Evolutionary conservation across 495 filamentous ascomycete species (phyloP).

Genomic region (Daldinia bambusicola): DNA sequence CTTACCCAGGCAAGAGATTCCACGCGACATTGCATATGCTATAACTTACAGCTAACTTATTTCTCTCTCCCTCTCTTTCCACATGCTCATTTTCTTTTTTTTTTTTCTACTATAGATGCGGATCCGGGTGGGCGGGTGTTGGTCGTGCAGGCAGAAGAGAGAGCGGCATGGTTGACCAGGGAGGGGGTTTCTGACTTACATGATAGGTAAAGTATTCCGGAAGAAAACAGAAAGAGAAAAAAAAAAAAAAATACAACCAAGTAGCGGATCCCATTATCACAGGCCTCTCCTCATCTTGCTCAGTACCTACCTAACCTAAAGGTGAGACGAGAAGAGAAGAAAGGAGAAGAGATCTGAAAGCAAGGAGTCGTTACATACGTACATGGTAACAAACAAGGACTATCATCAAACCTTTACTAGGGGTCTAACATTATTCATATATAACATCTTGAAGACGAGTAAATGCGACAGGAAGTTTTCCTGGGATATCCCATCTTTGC

Average conservation of each 20-base stretch:
- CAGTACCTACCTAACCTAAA: background rate
- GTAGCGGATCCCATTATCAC: slow-evolving; percentile 18
- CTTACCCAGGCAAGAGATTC: slow-evolving; percentile 32
- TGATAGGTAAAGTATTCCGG: slow-evolving; percentile 11
- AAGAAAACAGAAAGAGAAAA: slow-evolving; percentile 16
- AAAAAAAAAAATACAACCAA: slow-evolving; percentile 16
- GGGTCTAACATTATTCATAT: slow-evolving; percentile 17
- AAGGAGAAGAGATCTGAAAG: slow-evolving; percentile 4
- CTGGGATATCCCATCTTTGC: slow-evolving; percentile 27
- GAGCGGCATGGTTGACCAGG: slow-evolving; percentile 9
- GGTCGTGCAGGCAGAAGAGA: slow-evolving; percentile 23
- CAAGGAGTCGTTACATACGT: slow-evolving; percentile 22
- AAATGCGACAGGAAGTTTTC: background rate
- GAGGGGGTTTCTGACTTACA: slow-evolving; percentile 22
- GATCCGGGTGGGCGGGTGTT: slow-evolving; percentile 26
- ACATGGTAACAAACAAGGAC: slow-evolving; percentile 25
- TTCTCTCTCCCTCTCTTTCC: slow-evolving; percentile 1
- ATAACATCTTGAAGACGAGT: background rate
- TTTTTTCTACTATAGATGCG: background rate
- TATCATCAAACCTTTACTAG: slow-evolving; percentile 10
- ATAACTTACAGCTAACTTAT: slow-evolving; percentile 11
- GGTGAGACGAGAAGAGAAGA: slow-evolving; percentile 12
- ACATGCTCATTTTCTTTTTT: slow-evolving; percentile 3
- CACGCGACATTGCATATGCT: slow-evolving; percentile 37
- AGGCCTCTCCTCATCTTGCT: slow-evolving; percentile 14